Evolutionary conservation across 208 protist species (phyloP), one percentile per base, ranked within the genome.

Genomic region (Tritrichomonas musculus): DNA sequence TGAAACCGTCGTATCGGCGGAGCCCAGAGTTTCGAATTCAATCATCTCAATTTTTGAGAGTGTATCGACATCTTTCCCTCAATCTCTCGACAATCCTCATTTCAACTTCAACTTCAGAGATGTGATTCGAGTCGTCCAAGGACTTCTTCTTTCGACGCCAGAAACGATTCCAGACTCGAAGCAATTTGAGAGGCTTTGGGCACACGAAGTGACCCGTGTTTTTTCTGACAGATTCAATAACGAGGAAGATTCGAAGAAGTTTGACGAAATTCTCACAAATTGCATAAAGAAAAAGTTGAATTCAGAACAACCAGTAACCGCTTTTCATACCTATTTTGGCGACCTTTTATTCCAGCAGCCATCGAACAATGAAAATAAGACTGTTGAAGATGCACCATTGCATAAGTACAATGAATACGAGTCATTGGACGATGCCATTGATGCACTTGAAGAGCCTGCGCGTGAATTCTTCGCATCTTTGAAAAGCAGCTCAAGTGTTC

Each of bases 21-120:
- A 60, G 17, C 53, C 73, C 8, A 47, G 49, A 47, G 39, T 82
- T 20, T 36, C 73, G 4, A 41, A 25, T 82, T 20, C 73, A 50
- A 33, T 82, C 25, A n/a, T 17, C 20, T n/a, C 41, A 0, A 47
- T 82, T 39, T 82, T 50, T 50, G 73, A 82, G 27, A 82, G 39
- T 25, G 33, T 82, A 47, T 30, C 14, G 0, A 14, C 33, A 27
- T n/a, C 33, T 27, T 47, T 82, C 50, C 73, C 73, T 30, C 33
- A 50, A 20, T 47, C 33, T 47, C 20, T 47, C n/a, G 33, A 20
- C 44, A 33, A 82, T 82, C 73, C 73, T 30, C 98, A 99, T 95
- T 99, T 99, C 96, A 96, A 98, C 92, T 99, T 99, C 95, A 99
- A 98, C 96, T 95, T 99, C 94, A 96, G 98, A 92, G 98, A 99